These are phyloP conservation scores for Mycena belliarum DNA, from an alignment of 768 basidiomycete genomes.

Conservation along the genomic window DNA sequence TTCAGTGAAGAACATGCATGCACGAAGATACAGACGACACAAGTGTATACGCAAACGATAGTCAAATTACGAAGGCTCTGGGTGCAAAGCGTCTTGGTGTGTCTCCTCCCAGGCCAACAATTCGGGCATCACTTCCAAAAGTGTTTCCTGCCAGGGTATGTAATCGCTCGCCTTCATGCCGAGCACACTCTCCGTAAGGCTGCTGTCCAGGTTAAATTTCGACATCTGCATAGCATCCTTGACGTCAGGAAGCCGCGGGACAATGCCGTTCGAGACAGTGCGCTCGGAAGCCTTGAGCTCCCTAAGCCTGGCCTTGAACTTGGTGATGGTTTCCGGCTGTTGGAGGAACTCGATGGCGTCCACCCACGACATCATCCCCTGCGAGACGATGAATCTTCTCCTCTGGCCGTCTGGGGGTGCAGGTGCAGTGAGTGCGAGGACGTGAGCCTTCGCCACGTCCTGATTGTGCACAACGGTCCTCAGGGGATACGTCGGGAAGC, in stretches of 20 bases:
- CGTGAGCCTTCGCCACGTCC: constrained; percentile 3
- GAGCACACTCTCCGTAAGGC: constrained; percentile 2
- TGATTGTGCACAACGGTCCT: not conserved
- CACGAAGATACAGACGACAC: no score
- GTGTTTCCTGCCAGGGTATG: constrained; percentile 4
- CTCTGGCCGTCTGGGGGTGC: constrained; percentile 1
- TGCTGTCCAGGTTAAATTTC: not conserved
- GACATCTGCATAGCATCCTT: not conserved
- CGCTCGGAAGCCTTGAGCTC: no score
- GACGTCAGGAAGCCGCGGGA: constrained; percentile 1
- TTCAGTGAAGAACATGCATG: no score
- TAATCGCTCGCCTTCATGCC: not conserved
- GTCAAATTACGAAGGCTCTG: no score
- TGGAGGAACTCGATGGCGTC: constrained; percentile 5
- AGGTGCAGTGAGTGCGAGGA: constrained; percentile 3
- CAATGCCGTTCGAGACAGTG: no score
- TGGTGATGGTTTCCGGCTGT: not conserved
- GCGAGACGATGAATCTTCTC: constrained; percentile 8
- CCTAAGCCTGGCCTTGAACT: constrained; percentile 4
- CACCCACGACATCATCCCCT: constrained; percentile 1
- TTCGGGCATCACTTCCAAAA: constrained; percentile 5
- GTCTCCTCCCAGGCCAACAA: constrained; percentile 10
- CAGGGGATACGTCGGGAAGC: not conserved
- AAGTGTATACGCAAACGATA: no score
- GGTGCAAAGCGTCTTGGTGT: not conserved